These are phyloP conservation scores for Populus hybrid DNA, from an alignment of 441 rosid species.

Conservation along the genomic window DNA sequence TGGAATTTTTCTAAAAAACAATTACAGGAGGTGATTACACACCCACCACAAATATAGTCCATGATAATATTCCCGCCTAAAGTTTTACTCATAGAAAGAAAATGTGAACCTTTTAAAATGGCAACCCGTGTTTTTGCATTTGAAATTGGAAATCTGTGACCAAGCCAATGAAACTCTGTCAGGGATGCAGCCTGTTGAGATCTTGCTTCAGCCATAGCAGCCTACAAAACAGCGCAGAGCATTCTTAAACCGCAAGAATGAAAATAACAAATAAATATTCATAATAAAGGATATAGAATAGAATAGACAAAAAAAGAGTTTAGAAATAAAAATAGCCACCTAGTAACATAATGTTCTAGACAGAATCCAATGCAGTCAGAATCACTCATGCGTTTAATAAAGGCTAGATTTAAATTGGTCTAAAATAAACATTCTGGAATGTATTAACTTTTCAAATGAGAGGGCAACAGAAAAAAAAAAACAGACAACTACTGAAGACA, in stretches of 20 bases:
- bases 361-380: neutral
- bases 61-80: neutral
- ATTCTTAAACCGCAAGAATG: neutral
- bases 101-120: constrained; percentile 55
- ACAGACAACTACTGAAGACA: neutral
- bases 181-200: constrained; percentile 80
- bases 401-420: neutral
- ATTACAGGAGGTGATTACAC: neutral
- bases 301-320: neutral
- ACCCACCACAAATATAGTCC: neutral
- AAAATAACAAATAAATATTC: neutral
- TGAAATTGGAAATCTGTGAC: constrained; percentile 82
- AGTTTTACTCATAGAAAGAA: neutral
- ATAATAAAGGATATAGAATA: too few relatives aligned
- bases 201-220: constrained; percentile 80
- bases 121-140: constrained; percentile 85
- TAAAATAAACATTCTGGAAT: neutral
- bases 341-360: neutral
- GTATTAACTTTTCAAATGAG: constrained; percentile 1
- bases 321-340: neutral
- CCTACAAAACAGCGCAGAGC: constrained; percentile 38
- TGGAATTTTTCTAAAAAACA: neutral
- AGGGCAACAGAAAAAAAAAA: neutral
- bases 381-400: neutral
- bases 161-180: constrained; percentile 96